phyloP scores from a whole-genome alignment of 2,329 filamentous ascomycete species.

The Fusarium sp. region DNA sequence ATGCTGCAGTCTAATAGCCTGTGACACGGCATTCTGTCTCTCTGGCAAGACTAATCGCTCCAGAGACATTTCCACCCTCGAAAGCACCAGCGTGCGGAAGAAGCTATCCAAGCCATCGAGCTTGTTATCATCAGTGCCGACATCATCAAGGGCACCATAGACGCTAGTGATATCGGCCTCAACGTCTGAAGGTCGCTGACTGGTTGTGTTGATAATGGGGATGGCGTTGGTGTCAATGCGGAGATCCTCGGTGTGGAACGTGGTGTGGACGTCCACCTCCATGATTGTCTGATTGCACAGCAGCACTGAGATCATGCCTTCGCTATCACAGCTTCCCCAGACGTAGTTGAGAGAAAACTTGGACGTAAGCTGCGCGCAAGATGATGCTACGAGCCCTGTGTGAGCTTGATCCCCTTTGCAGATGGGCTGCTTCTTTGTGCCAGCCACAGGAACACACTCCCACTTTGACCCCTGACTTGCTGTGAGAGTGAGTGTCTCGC shows the following conservation, averaged over 20 bases:
- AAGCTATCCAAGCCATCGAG: slow-evolving; percentile 43
- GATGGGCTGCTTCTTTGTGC: slow-evolving; percentile 28
- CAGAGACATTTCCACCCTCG: slow-evolving; percentile 36
- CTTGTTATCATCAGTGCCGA: slow-evolving; percentile 29
- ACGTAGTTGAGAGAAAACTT: slow-evolving; percentile 40
- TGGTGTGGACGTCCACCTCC: slow-evolving; percentile 35
- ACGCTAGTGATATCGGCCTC: slow-evolving; percentile 28
- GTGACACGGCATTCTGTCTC: slow-evolving; percentile 38
- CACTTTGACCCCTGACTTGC: slow-evolving; percentile 26
- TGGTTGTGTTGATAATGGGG: slow-evolving; percentile 32
- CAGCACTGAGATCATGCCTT: slow-evolving; percentile 37
- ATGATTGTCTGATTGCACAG: slow-evolving; percentile 43
- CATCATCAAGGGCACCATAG: slow-evolving; percentile 32
- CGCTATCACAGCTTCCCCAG: slow-evolving; percentile 42
- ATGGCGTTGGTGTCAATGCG: slow-evolving; percentile 37
- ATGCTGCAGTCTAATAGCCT: slow-evolving; percentile 40
- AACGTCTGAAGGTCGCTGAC: slow-evolving; percentile 26
- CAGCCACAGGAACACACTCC: slow-evolving; percentile 35
- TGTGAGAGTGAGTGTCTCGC: slow-evolving; percentile 33
- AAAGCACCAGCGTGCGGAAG: slow-evolving; percentile 43
- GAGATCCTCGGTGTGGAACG: slow-evolving; percentile 41
- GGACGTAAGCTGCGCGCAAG: slow-evolving; percentile 35
- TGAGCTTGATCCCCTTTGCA: slow-evolving; percentile 29
- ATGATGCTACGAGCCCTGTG: slow-evolving; percentile 39
- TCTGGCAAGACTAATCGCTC: slow-evolving; percentile 36